Conservation (phyloP, 495 filamentous ascomycete species). For the Penicillium subrubescens region DNA sequence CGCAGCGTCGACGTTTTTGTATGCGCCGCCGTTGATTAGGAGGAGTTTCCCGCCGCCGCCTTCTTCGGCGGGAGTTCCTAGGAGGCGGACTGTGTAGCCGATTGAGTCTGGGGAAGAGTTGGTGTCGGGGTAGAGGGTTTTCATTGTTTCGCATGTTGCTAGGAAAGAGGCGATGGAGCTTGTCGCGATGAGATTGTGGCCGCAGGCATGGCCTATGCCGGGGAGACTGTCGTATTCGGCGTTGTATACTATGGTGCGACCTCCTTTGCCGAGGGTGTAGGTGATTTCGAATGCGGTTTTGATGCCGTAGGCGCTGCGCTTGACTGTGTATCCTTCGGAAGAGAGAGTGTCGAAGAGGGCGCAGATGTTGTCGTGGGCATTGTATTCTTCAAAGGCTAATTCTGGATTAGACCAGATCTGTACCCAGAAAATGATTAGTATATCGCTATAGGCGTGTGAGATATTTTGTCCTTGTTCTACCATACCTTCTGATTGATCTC, state of each 20-base stretch:
- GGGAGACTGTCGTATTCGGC: slow-evolving; percentile 58
- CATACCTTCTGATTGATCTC: slow-evolving; percentile 50
- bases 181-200: slow-evolving; percentile 50
- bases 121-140: slow-evolving; percentile 5
- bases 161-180: slow-evolving; percentile 47
- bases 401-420: slow-evolving; percentile 54
- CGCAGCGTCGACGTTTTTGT: slow-evolving; percentile 46
- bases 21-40: slow-evolving; percentile 53
- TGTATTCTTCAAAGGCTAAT: slow-evolving; percentile 53
- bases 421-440: neutral
- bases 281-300: slow-evolving; percentile 57
- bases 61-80: slow-evolving; percentile 49
- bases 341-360: slow-evolving; percentile 38
- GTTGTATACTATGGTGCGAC: slow-evolving; percentile 44
- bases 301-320: slow-evolving; percentile 49
- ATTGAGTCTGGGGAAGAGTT: neutral
- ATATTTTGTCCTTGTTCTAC: neutral
- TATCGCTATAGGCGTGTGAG: too few relatives aligned
- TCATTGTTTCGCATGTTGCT: slow-evolving; percentile 39
- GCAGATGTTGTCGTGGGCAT: slow-evolving; percentile 55
- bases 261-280: slow-evolving; percentile 42
- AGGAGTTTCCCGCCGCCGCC: slow-evolving; percentile 48
- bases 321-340: slow-evolving; percentile 33
- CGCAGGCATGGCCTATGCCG: slow-evolving; percentile 50
- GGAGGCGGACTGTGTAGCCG: slow-evolving; percentile 35